Conservation (phyloP, 2,329 filamentous ascomycete species). For the Fusarium sp. region DNA sequence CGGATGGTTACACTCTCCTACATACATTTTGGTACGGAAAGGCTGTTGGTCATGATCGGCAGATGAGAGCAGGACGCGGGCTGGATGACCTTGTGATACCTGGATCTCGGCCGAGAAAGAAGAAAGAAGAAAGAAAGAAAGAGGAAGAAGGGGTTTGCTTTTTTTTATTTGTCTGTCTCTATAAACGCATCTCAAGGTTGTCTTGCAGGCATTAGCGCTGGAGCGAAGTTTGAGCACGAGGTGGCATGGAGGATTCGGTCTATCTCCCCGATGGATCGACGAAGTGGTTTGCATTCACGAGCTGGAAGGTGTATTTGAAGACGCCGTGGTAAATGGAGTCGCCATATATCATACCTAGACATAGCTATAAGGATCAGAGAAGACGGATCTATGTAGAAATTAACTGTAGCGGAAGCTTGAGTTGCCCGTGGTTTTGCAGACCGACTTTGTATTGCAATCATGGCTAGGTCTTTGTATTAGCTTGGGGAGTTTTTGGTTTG, state of each 20-base stretch:
- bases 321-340: constrained; percentile 1
- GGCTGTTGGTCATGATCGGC: constrained; percentile 33
- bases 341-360: constrained; percentile 19
- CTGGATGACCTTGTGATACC: constrained; percentile 33
- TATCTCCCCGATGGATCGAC: constrained; percentile 1
- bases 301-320: constrained; percentile 5
- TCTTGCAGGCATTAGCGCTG: constrained; percentile 43
- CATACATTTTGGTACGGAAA: constrained; percentile 42
- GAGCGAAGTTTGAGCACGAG: constrained; percentile 32
- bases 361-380: constrained; percentile 6
- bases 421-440: constrained; percentile 1
- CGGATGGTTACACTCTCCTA: constrained; percentile 41
- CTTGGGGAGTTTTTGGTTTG: neutral
- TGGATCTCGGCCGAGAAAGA: constrained; percentile 17
- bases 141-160: constrained; percentile 26
- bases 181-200: constrained; percentile 45
- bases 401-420: neutral
- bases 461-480: neutral
- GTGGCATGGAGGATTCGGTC: constrained; percentile 22
- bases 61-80: constrained; percentile 28
- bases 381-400: constrained; percentile 19
- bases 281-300: constrained; percentile 24
- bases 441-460: neutral
- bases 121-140: constrained; percentile 25
- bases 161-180: constrained; percentile 42